Evolutionary conservation across 1,139 yeast species (phyloP).

Genomic region (Blastobotrys arbuscula): DNA sequence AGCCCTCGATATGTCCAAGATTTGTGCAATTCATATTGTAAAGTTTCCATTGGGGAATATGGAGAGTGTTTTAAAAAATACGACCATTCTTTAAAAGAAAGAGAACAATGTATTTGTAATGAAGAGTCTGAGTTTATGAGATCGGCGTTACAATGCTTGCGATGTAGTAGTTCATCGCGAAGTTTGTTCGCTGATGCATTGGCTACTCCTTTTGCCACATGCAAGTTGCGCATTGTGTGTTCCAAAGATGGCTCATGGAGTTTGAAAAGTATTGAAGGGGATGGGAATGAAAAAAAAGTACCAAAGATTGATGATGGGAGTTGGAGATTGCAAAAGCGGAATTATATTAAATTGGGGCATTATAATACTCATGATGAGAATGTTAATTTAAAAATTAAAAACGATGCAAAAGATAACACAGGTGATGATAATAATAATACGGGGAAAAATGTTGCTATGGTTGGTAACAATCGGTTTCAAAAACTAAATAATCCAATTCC

Average conservation of each 20-base stretch:
- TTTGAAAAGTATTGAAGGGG: not conserved
- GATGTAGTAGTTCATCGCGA: not conserved
- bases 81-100: not conserved
- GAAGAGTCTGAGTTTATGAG: not conserved
- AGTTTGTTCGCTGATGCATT: not conserved
- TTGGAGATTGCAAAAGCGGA: not conserved
- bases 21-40: conserved; percentile 1
- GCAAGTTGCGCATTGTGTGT: not conserved
- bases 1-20: conserved; percentile 1
- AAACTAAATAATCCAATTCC: not conserved
- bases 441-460: not conserved
- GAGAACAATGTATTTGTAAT: not conserved
- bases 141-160: not conserved
- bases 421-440: not conserved
- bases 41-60: conserved; percentile 1
- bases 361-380: not conserved
- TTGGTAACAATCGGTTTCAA: not conserved
- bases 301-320: not conserved
- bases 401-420: not conserved
- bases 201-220: not conserved
- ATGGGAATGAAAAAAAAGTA: not conserved
- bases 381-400: not conserved
- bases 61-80: not conserved
- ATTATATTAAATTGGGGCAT: not conserved
- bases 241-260: conserved; percentile 1